Evolutionary conservation across 805 yeast species (phyloP), one percentile per base, ranked within the genome.

Genomic region (Teunomyces kruisii): DNA sequence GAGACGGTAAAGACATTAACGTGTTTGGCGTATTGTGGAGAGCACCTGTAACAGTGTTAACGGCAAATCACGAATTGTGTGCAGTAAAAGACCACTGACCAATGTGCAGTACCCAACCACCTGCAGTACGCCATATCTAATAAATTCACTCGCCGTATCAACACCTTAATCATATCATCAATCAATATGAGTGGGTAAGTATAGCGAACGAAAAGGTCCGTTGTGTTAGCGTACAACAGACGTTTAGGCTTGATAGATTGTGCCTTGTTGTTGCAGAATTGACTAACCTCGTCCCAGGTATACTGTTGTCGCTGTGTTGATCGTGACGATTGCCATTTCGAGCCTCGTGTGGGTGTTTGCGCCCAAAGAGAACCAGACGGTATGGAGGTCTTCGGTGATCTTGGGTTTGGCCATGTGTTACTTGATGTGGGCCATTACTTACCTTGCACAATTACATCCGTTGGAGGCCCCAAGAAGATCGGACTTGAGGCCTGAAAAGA

Each of bases 381-480:
- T 69, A 27, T 71, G 68, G 67, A 63, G 76, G 49, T 70, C 75
- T 2, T 69, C 83, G 66, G 60, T 72, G 32, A 80, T 83, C 40
- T 72, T 87, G 51, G 77, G 88, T 7, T 64, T 87, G 54, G 77
- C 88, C 16, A 83, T 87, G 91, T 83, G 87, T 70, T 87, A 77
- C 64, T 72, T 87, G 59, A 84, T 87, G 91, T 87, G 95, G 95
- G 97, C 97, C 27, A 83, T 90, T 58, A 90, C 97, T 6, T 90
- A 89, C 61, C 73, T 90, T 53, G 76, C 82, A 46, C 97, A 91
- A 64, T 72, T 91, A 47, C 97, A 91, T 67, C 97, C 97, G 6
- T 74, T 91, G 58, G 96, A 88, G 47, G 89, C 81, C 35, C 97
- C 97, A 33, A 86, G 86, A 64, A 81, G 97, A 57, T 81, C 95